These are phyloP conservation scores for Articulospora tetracladia DNA, from an alignment of 495 filamentous ascomycete species.

Conservation along the genomic window DNA sequence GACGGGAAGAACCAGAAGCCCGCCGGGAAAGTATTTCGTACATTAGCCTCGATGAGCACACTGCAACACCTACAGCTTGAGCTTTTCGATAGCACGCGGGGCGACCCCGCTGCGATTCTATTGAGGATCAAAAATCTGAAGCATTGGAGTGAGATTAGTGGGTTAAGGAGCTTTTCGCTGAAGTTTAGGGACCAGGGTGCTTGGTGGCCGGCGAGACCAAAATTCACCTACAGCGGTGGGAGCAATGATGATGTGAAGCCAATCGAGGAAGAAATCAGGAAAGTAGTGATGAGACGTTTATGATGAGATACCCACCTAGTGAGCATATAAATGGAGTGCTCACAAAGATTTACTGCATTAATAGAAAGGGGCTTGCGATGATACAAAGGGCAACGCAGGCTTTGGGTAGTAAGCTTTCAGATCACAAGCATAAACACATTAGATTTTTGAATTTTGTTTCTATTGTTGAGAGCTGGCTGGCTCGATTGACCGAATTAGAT, in stretches of 20 bases:
- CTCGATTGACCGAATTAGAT: slow-evolving; percentile 18
- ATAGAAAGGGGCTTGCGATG: too few species aligned
- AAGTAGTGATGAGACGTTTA: not conserved
- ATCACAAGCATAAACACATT: not conserved
- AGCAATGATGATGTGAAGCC: not conserved
- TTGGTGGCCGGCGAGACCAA: not conserved
- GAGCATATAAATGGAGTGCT: too few species aligned
- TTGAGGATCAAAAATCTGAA: not conserved
- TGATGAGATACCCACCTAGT: too few species aligned
- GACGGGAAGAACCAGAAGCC: not conserved
- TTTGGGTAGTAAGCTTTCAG: not conserved
- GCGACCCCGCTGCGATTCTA: not conserved
- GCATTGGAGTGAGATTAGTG: not conserved
- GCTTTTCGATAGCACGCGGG: not conserved
- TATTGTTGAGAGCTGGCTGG: slow-evolving; percentile 24
- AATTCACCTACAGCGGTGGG: not conserved
- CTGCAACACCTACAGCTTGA: not conserved
- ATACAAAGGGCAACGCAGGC: too few species aligned
- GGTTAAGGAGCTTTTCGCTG: not conserved
- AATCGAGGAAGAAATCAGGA: not conserved
- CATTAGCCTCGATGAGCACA: not conserved
- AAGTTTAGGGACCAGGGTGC: not conserved
- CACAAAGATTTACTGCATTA: too few species aligned
- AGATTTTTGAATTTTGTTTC: slow-evolving; percentile 10
- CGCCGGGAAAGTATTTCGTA: not conserved